phyloP scores from a whole-genome alignment of 1,139 yeast species.

The Geotrichum reessii region DNA sequence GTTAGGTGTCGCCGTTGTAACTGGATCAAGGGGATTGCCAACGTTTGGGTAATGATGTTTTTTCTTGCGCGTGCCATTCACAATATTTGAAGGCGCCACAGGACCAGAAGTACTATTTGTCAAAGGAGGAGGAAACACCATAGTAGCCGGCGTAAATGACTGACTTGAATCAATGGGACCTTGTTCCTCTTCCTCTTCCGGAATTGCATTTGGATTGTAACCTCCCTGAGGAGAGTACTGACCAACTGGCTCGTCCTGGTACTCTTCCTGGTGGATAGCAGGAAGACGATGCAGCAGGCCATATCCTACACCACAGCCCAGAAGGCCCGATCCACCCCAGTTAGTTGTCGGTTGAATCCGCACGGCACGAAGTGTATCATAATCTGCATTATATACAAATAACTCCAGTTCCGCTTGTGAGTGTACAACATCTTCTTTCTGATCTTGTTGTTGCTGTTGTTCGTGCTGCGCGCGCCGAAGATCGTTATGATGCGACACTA shows the following conservation, averaged over 20 bases:
- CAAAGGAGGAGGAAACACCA: slow-evolving; percentile 6
- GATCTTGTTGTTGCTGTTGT: not conserved
- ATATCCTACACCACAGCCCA: slow-evolving; percentile 94
- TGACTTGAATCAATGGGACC: slow-evolving; percentile 29
- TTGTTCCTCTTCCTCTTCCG: slow-evolving; percentile 39
- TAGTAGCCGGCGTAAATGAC: slow-evolving; percentile 11
- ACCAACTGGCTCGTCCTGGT: not conserved
- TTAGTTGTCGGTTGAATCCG: slow-evolving; percentile 58
- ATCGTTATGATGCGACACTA: slow-evolving; percentile 24
- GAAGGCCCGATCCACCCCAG: slow-evolving; percentile 67
- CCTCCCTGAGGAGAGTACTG: slow-evolving; percentile 6
- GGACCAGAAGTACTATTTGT: slow-evolving; percentile 17
- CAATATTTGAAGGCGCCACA: slow-evolving; percentile 10
- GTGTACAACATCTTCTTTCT: slow-evolving; percentile 7
- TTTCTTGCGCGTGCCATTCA: slow-evolving; percentile 7
- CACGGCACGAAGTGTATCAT: slow-evolving; percentile 80
- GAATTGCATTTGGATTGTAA: slow-evolving; percentile 3
- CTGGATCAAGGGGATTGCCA: slow-evolving; percentile 11
- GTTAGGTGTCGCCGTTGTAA: not conserved
- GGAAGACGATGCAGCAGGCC: slow-evolving; percentile 85
- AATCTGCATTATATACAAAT: slow-evolving; percentile 84
- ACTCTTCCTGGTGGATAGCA: slow-evolving; percentile 35
- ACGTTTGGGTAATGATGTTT: slow-evolving; percentile 13
- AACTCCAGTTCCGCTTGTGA: slow-evolving; percentile 40
- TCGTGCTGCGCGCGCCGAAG: slow-evolving; percentile 22